Base-by-base conservation (phyloP, 2,329 filamentous ascomycete species). In the Lasiodiplodia sp. region DNA sequence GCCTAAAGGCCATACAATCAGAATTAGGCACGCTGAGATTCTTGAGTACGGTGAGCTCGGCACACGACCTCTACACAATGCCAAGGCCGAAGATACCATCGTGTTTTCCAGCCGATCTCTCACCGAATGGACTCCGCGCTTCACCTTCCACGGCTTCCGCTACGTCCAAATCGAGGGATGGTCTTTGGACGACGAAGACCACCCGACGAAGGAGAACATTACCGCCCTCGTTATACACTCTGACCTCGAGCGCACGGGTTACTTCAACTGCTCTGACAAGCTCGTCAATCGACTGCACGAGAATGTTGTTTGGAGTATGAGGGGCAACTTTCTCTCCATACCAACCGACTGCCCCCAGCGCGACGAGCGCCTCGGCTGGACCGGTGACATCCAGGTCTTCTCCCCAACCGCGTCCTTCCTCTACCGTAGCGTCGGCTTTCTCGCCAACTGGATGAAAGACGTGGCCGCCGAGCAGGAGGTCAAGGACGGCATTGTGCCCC, bases 281-380 rank as follows among this genome's bases (percentile, higher is more conserved):
- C 75, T 84, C 3, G 71, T 89, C 31, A 89, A 88, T 71, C 77
- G 84, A 56, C 81, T 90, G 5, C 84, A 89, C 70, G 67, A 81
- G 1, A 89, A 89, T 66, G 81, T 86, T 0, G 72, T 78, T 37
- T 89, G 87, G 87, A 83, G 82, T 5, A 87, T 88, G 83, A 81
- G 82, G 31, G 86, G 86, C 0, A 89, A 89, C 71, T 89, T 89
- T 71, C 71, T 89, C 3, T 83, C 81, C 0, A 76, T 89, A 0
- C 86, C 86, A 0, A 89, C 86, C 0, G 87, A 89, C 71, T 88
- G 86, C 70, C 86, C 86, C 0, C 85, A 87, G 70, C 79, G 85
- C 1, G 85, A 88, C 66, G 86, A 88, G 74, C 80, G 86, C 0
- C 74, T 87, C 6, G 83, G 84, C 23, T 86, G 86, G 87, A 85